Base-by-base conservation (phyloP, 2,329 filamentous ascomycete genomes). In the Colletotrichum musae region DNA sequence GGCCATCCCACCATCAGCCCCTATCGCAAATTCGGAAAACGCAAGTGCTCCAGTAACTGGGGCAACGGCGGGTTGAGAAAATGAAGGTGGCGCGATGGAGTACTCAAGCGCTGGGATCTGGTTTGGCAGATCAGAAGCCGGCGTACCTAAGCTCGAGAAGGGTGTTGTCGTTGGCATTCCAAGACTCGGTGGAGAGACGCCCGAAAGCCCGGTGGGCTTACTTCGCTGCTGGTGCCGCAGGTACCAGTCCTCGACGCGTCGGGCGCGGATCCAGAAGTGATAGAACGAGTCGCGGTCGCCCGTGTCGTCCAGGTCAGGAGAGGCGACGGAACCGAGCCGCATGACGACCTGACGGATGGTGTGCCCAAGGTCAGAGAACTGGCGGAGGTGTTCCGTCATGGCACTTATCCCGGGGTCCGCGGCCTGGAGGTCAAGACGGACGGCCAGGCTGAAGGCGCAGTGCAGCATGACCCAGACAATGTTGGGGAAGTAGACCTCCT, bases 401-500 rank as follows among this genome's bases (percentile, higher is more conserved):
- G 74, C 70, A 5, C 70, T 41, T 3, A 78, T 74, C 7, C 72
- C 70, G 0, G 74, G 72, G 13, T 77, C 73, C 3, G 73, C 72
- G 0, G 77, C 77, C 2, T 79, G 61, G 5, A 79, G 72, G 45
- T 79, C 77, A n/a, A 79, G 71, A 3, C 77, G 71, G 7, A 76
- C 75, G 0, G 76, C 72, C 0, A 79, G 57, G 0, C 77, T 78
- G 0, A 78, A 70, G 3, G 74, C 76, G 18, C 78, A 79, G 32
- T 79, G 76, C 0, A 79, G 45, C 68, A 75, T 77, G 39, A 79
- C 73, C 78, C 77, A 79, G 12, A 74, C 74, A 1, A 77, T 73
- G 18, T 79, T 79, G 4, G 76, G 73, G 43, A 79, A 73, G 1
- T 68, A 64, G 1, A 72, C 70, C 58, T 79, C 77, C 36, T 77